phyloP scores from a whole-genome alignment of 2,329 filamentous ascomycete species.

The Aspergillus transmontanensis region DNA sequence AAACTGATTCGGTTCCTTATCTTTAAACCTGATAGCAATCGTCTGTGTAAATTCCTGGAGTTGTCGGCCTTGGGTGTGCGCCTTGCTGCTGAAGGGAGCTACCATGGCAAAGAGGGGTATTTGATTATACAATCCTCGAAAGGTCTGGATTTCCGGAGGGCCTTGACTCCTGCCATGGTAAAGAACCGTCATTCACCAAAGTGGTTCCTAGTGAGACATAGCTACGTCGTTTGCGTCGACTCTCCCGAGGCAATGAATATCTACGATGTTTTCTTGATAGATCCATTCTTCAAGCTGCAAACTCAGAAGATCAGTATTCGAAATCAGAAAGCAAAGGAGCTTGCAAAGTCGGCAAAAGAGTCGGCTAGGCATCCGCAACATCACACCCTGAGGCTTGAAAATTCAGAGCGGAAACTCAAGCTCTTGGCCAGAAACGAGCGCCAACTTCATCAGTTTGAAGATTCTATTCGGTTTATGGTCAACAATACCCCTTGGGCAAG shows the following conservation, averaged over 20 bases:
- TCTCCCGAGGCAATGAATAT: conserved; percentile 98
- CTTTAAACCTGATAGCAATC: conserved; percentile 92
- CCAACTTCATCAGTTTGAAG: conserved; percentile 87
- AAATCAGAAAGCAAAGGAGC: conserved; percentile 57
- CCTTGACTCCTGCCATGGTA: conserved; percentile 75
- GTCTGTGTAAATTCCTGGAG: conserved; percentile 93
- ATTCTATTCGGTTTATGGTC: conserved; percentile 86
- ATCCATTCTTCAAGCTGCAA: conserved; percentile 81
- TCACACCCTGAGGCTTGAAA: conserved; percentile 84
- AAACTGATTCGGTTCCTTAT: conserved; percentile 96
- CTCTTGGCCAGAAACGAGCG: conserved; percentile 89
- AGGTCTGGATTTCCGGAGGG: conserved; percentile 80
- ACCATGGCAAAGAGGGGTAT: conserved; percentile 96
- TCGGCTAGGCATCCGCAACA: conserved; percentile 67
- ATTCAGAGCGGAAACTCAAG: conserved; percentile 89
- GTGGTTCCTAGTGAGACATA: conserved; percentile 98
- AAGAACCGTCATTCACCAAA: conserved; percentile 85
- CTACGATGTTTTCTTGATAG: conserved; percentile 97
- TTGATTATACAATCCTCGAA: conserved; percentile 90
- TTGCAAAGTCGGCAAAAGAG: conserved; percentile 67
- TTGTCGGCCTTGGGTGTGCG: conserved; percentile 91
- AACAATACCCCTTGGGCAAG: conserved; percentile 79
- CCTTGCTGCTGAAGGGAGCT: conserved; percentile 91
- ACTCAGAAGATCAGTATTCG: conserved; percentile 64
- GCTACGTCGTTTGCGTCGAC: conserved; percentile 97